Evolutionary conservation across 2,329 filamentous ascomycete genomes (phyloP).

Genomic region (Diaporthe velutina): DNA sequence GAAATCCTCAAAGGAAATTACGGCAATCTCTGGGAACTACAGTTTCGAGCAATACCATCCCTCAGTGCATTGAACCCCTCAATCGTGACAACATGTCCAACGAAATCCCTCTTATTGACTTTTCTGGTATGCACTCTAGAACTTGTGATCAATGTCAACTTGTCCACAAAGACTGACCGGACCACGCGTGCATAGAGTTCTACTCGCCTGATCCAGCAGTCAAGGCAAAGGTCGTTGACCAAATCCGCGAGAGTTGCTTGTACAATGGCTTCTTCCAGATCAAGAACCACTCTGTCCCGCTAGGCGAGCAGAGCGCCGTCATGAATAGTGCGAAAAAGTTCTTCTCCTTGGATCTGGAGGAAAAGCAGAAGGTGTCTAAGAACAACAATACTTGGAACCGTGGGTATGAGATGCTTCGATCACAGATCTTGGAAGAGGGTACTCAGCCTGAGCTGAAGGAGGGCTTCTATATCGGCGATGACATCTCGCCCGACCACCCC

Average conservation of each 20-base stretch:
- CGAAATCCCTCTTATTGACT: conserved; percentile 37
- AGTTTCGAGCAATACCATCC: background rate
- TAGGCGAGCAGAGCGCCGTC: conserved; percentile 53
- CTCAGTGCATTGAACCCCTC: too few species aligned
- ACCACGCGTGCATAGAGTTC: conserved; percentile 11
- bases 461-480: conserved; percentile 53
- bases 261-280: conserved; percentile 68
- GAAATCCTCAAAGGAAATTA: background rate
- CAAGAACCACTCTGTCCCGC: conserved; percentile 59
- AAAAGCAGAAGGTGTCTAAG: conserved; percentile 57
- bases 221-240: conserved; percentile 49
- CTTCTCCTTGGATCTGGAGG: conserved; percentile 59
- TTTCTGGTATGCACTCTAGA: conserved; percentile 7
- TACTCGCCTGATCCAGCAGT: conserved; percentile 36
- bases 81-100: conserved; percentile 18
- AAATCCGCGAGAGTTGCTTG: conserved; percentile 57
- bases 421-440: conserved; percentile 57
- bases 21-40: too few species aligned
- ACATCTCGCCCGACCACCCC: conserved; percentile 56
- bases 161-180: background rate
- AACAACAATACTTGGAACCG: conserved; percentile 55
- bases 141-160: too few species aligned
- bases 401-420: conserved; percentile 60
- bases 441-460: conserved; percentile 60
- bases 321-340: conserved; percentile 58